Evolutionary conservation across 2,329 filamentous ascomycete species (phyloP).

Genomic region (Teratosphaeria gauchensis): DNA sequence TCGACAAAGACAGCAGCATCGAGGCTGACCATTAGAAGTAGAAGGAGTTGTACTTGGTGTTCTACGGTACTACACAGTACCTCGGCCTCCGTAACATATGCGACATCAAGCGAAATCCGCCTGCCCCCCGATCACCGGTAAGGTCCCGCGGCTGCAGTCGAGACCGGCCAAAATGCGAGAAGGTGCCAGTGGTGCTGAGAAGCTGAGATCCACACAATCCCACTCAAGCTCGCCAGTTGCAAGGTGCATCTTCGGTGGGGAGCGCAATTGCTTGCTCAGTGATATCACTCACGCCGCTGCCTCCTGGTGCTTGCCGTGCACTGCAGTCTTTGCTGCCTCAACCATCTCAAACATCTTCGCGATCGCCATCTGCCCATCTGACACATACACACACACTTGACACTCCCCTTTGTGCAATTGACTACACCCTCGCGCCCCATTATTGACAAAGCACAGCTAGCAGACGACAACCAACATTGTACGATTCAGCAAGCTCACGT

Average conservation of each 20-base stretch:
- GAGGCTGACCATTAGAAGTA: no score
- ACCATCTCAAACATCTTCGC: not conserved
- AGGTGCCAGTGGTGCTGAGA: not conserved
- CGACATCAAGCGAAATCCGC: not conserved
- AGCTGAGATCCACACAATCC: not conserved
- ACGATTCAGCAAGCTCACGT: not conserved
- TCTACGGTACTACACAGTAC: no score
- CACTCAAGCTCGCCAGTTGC: not conserved
- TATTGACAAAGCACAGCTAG: not conserved
- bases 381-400: not conserved
- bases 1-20: no score
- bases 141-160: no score
- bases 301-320: not conserved
- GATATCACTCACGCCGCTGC: not conserved
- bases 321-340: not conserved
- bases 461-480: not conserved
- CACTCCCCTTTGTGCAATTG: not conserved
- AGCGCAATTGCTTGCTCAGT: not conserved
- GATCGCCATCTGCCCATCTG: no score
- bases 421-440: not conserved
- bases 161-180: not conserved
- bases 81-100: not conserved
- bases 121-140: not conserved
- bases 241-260: not conserved
- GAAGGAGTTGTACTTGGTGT: no score